Conservation (phyloP, 73 alveolate genomes). For the Durusdinium trenchii region DNA sequence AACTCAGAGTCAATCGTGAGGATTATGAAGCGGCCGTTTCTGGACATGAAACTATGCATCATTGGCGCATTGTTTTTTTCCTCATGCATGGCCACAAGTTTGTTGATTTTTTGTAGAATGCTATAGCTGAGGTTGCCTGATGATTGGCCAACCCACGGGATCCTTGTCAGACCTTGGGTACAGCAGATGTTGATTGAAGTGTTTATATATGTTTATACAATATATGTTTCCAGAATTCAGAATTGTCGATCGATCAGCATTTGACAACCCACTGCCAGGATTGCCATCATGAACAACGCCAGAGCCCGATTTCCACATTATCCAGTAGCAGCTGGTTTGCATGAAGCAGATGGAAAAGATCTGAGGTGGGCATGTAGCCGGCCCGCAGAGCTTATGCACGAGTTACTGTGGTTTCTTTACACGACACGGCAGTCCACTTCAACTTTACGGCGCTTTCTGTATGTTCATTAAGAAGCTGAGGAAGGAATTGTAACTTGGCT, state of each 20-base stretch:
- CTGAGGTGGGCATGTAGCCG: no score
- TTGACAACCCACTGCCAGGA: not conserved
- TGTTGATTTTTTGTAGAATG: no score
- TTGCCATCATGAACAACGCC: constrained; percentile 66
- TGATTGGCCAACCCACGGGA: constrained; percentile 82
- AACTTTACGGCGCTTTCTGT: no score
- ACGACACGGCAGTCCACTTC: no score
- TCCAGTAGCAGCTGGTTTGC: constrained; percentile 54
- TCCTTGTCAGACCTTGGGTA: not conserved
- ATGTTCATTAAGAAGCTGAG: no score
- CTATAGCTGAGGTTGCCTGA: constrained; percentile 56
- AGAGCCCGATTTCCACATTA: constrained; percentile 65
- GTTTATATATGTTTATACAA: not conserved
- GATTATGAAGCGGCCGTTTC: constrained; percentile 18
- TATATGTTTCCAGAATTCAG: not conserved
- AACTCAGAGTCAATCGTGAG: not conserved
- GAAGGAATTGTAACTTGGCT: constrained; percentile 69
- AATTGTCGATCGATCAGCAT: not conserved
- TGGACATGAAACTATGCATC: not conserved
- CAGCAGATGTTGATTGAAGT: not conserved
- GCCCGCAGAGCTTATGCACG: no score
- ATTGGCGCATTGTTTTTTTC: not conserved
- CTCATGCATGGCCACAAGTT: not conserved
- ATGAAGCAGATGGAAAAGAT: no score
- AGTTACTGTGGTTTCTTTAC: no score